Percentiles rank a stretch among this genome's conserved stretches.
Evolutionary conservation across 2,329 filamentous ascomycete species (phyloP).

Genomic region (Colletotrichum tanaceti): DNA sequence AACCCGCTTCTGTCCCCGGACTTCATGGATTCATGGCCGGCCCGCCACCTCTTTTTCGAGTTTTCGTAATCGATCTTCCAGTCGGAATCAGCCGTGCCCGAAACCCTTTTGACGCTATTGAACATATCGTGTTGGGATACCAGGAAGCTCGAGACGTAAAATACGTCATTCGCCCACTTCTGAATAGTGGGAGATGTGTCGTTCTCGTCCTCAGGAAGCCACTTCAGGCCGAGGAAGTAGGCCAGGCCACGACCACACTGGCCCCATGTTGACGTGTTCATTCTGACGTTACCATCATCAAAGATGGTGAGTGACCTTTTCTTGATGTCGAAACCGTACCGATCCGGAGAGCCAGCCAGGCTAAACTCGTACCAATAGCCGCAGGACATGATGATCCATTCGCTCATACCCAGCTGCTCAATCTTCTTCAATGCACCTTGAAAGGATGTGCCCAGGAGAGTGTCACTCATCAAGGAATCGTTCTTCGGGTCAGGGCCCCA

Average conservation of each 20-base stretch:
- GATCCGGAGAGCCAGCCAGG: slow-evolving; percentile 47
- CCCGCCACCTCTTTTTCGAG: slow-evolving; percentile 59
- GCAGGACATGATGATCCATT: slow-evolving; percentile 53
- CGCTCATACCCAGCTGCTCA: slow-evolving; percentile 49
- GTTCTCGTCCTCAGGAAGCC: slow-evolving; percentile 31
- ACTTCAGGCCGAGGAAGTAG: slow-evolving; percentile 55
- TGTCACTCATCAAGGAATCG: slow-evolving; percentile 2
- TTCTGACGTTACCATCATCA: slow-evolving; percentile 66
- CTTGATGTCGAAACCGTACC: slow-evolving; percentile 63
- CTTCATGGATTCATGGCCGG: slow-evolving; percentile 59
- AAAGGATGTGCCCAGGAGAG: slow-evolving; percentile 24
- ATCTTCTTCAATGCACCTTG: slow-evolving; percentile 51
- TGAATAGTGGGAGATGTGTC: slow-evolving; percentile 34
- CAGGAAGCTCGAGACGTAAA: slow-evolving; percentile 68
- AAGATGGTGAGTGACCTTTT: slow-evolving; percentile 58
- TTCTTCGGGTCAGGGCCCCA: slow-evolving; percentile 50
- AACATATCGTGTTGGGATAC: slow-evolving; percentile 74
- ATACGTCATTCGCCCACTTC: slow-evolving; percentile 57
- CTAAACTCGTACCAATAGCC: slow-evolving; percentile 68
- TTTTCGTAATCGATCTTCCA: slow-evolving; percentile 68
- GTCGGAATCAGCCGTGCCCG: slow-evolving; percentile 66
- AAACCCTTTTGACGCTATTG: slow-evolving; percentile 68
- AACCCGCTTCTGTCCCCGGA: slow-evolving; percentile 57
- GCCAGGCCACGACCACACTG: slow-evolving; percentile 62
- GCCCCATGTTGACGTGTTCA: slow-evolving; percentile 69